A percentile compares a stretch with the other conserved stretches of the same genome.
Conservation (phyloP, 148 eudicot genomes). For the Rhododendron simsii region DNA sequence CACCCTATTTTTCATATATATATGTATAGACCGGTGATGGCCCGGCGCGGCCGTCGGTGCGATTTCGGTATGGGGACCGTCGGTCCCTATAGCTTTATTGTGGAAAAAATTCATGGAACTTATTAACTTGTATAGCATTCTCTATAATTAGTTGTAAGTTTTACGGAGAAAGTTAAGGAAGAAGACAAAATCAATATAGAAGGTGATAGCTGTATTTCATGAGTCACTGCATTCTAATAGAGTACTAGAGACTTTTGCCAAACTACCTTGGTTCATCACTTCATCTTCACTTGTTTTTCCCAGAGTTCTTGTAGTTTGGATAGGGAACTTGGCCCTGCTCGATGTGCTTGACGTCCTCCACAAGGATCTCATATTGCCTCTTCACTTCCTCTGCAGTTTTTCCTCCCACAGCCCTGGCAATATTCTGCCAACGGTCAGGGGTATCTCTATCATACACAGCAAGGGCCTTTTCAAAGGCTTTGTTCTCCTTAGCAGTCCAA, state of each 20-base stretch:
- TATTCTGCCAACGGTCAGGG: conserved; percentile 39
- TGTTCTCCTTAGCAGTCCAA: conserved; percentile 50
- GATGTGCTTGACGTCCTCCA: conserved; percentile 36
- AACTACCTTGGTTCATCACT: conserved; percentile 1
- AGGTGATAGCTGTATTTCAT: not conserved
- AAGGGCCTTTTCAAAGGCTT: conserved; percentile 45
- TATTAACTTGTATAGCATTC: not conserved
- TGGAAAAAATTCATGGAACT: not conserved
- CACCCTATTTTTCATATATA: too few relatives aligned
- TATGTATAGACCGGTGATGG: too few relatives aligned
- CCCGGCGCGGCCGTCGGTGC: too few relatives aligned
- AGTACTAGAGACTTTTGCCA: not conserved
- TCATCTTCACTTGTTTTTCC: conserved; percentile 11
- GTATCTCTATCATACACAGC: conserved; percentile 50
- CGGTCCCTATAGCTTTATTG: too few relatives aligned
- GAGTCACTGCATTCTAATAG: conserved; percentile 1
- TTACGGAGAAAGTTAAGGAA: not conserved
- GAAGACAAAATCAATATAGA: not conserved
- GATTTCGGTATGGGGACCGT: too few relatives aligned
- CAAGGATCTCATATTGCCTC: conserved; percentile 43
- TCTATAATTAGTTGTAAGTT: not conserved
- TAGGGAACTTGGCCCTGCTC: conserved; percentile 45
- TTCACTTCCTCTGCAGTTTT: conserved; percentile 48
- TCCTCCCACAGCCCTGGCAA: conserved; percentile 50
- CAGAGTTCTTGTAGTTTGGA: conserved; percentile 35